Conservation (phyloP, 352 stramenopile species). For the Phytophthora uliginosa region DNA sequence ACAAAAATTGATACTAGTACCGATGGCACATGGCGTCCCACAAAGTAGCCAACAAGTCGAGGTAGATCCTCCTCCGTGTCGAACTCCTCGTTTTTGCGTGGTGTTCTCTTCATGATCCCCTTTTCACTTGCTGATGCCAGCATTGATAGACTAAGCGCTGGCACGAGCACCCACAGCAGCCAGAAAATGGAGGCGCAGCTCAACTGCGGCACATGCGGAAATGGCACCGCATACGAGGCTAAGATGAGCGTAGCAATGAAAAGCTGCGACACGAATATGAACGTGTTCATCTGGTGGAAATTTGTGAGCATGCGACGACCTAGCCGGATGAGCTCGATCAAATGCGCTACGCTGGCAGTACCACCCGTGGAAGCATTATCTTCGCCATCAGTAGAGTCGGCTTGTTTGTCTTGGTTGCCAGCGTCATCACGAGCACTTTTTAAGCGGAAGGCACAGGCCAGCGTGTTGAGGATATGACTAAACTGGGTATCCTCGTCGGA, state of each 20-base stretch:
- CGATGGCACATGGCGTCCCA: slow-evolving; percentile 77
- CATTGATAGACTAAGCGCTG: slow-evolving; percentile 81
- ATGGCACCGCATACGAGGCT: slow-evolving; percentile 73
- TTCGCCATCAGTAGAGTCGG: slow-evolving; percentile 17
- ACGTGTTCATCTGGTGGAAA: slow-evolving; percentile 84
- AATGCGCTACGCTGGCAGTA: slow-evolving; percentile 63
- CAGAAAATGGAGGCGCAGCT: slow-evolving; percentile 86
- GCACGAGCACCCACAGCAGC: slow-evolving; percentile 86
- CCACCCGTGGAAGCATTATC: slow-evolving; percentile 41
- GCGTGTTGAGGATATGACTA: slow-evolving; percentile 86
- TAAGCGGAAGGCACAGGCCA: slow-evolving; percentile 82
- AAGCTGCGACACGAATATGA: slow-evolving; percentile 89
- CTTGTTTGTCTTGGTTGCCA: slow-evolving; percentile 16
- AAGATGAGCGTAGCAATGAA: slow-evolving; percentile 84
- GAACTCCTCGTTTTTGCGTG: slow-evolving; percentile 85
- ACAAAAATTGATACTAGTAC: slow-evolving; percentile 64
- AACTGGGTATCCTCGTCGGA: slow-evolving; percentile 83
- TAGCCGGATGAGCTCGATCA: slow-evolving; percentile 87
- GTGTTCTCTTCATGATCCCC: slow-evolving; percentile 87
- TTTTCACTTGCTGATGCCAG: slow-evolving; percentile 76
- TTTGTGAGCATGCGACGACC: slow-evolving; percentile 87
- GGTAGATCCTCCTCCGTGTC: slow-evolving; percentile 70
- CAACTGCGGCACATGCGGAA: slow-evolving; percentile 80
- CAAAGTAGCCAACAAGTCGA: slow-evolving; percentile 72
- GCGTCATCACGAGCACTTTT: slow-evolving; percentile 40